Evolutionary conservation across 192 early-diverging fungal species (phyloP), one percentile per base, ranked within the genome.

Genomic region (Podila epicladia): DNA sequence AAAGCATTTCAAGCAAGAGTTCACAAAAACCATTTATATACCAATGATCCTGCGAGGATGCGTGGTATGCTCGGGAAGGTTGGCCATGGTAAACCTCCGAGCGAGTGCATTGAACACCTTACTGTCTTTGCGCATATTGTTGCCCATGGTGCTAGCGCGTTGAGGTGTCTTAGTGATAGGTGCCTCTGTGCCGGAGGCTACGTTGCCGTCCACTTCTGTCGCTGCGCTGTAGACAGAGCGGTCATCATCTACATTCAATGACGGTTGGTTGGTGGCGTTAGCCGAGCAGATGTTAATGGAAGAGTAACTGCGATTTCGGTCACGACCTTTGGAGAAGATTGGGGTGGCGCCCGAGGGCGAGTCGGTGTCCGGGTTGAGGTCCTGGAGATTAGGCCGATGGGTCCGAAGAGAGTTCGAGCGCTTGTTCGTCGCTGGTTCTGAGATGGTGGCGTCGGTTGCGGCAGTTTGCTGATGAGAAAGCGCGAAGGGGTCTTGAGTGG

Each of bases 311-410:
- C n/a, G 72, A 15, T n/a, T 24, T 32, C 31, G 26, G 26, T 64
- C 63, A 20, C 65, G 70, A 22, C 71, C 62, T 28, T 62, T 33
- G 26, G 20, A 26, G 24, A 69, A 69, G 24, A 73, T 80, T 15
- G 77, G 77, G 15, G 65, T 68, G n/a, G 53, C 53, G 22, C 53
- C 53, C n/a, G 53, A n/a, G 11, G 53, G 24, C 8, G 53, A 55
- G 53, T 22, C 53, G 20, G 17, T 22, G 19, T 53, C 51, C 17
- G 2, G 17, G 17, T 53, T n/a, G 11, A 55, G 19, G 11, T 55
- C 53, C n/a, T 24, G 53, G n/a, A 24, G 22, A 4, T 24, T 55
- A n/a, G n/a, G 19, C 24, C 26, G 53, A 11, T 55, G 53, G 11
- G 53, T 55, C 26, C 53, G 53, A 1, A 55, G 53, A 24, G 53